These are phyloP conservation scores for Candolleomyces efflorescens DNA, from an alignment of 768 basidiomycete species.

Conservation along the genomic window DNA sequence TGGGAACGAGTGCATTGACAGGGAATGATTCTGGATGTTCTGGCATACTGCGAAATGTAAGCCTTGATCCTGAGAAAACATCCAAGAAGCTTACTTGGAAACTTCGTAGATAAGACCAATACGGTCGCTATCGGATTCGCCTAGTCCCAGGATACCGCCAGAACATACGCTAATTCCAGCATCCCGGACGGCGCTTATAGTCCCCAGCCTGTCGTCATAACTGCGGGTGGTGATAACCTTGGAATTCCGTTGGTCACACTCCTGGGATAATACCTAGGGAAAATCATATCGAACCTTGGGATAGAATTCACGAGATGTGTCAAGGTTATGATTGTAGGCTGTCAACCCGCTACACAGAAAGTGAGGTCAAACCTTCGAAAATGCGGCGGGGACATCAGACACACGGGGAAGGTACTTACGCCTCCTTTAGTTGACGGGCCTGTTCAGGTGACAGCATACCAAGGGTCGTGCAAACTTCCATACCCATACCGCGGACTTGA, in stretches of 20 bases:
- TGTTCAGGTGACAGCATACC: slow-evolving; percentile 97
- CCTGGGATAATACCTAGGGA: background rate
- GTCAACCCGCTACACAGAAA: slow-evolving; percentile 67
- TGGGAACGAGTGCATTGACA: slow-evolving; percentile 95
- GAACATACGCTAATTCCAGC: slow-evolving; percentile 98
- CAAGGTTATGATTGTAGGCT: slow-evolving; percentile 98
- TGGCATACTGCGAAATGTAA: slow-evolving; percentile 58
- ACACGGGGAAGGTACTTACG: slow-evolving; percentile 46
- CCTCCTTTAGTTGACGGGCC: slow-evolving; percentile 87
- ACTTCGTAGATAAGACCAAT: slow-evolving; percentile 94
- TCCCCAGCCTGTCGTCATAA: slow-evolving; percentile 90
- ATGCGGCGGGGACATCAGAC: background rate
- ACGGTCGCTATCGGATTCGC: slow-evolving; percentile 85
- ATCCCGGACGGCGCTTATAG: slow-evolving; percentile 85
- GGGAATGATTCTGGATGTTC: slow-evolving; percentile 99
- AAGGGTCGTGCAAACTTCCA: slow-evolving; percentile 99
- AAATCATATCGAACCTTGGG: slow-evolving; percentile 53
- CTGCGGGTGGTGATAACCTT: slow-evolving; percentile 94
- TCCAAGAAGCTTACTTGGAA: slow-evolving; percentile 58
- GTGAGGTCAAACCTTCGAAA: slow-evolving; percentile 1
- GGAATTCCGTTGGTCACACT: background rate
- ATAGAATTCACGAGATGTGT: slow-evolving; percentile 96
- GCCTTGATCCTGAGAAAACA: slow-evolving; percentile 3
- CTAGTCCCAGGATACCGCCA: slow-evolving; percentile 92
- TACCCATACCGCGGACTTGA: slow-evolving; percentile 89